Conservation (phyloP, 305 asterid species). For the Fraxinus angustifolia region DNA sequence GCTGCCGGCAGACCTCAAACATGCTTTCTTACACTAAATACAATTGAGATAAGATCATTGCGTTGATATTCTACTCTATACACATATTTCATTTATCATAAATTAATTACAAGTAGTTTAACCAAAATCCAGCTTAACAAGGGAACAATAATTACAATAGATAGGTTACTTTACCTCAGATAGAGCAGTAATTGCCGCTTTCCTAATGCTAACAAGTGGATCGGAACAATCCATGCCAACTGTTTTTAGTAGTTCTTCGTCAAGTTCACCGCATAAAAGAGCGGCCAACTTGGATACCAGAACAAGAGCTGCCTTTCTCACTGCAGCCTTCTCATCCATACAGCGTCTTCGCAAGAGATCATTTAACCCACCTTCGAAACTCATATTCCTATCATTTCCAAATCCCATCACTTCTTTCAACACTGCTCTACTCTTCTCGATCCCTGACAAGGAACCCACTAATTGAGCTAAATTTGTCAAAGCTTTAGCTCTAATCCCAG, state of each 20-base stretch:
- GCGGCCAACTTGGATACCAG: constrained; percentile 65
- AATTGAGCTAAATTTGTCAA: constrained; percentile 69
- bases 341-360: constrained; percentile 58
- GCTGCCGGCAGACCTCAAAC: neutral
- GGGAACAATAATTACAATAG: neutral
- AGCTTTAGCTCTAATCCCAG: constrained; percentile 81
- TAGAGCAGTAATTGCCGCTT: constrained; percentile 78
- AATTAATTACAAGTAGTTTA: neutral
- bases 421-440: constrained; percentile 39
- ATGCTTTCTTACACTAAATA: neutral
- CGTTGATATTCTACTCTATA: neutral
- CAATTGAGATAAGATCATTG: neutral
- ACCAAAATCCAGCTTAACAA: neutral
- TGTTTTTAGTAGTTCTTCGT: constrained; percentile 65
- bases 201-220: constrained; percentile 94
- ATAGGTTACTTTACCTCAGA: constrained; percentile 66
- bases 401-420: constrained; percentile 62
- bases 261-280: constrained; percentile 60
- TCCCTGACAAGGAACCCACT: constrained; percentile 45
- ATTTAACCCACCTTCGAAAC: constrained; percentile 36
- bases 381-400: constrained; percentile 32
- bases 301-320: constrained; percentile 82
- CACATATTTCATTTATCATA: neutral
- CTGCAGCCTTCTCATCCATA: constrained; percentile 92
- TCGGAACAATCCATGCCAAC: constrained; percentile 90